phyloP scores from a whole-genome alignment of 768 basidiomycete species.

The Tylopilus vinaceipallidus region DNA sequence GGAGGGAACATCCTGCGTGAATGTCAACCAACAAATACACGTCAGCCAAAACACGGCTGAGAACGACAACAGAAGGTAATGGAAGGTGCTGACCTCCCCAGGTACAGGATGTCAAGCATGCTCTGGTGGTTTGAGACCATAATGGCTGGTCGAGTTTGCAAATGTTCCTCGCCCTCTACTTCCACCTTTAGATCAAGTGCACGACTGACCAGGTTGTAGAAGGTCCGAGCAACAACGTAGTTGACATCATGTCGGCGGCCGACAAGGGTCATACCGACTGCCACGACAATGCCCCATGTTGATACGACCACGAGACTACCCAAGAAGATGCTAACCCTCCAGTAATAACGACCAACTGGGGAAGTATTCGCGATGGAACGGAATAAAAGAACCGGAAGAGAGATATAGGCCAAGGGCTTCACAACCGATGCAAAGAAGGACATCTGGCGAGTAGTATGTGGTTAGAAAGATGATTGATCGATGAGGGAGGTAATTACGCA shows the following conservation, averaged over 20 bases:
- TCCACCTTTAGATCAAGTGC: constrained; percentile 66
- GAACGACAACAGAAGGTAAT: constrained; percentile 13
- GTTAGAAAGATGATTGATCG: constrained; percentile 12
- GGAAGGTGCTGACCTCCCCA: constrained; percentile 62
- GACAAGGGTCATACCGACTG: constrained; percentile 60
- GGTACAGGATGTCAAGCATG: constrained; percentile 81
- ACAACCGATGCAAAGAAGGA: constrained; percentile 57
- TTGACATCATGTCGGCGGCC: constrained; percentile 81
- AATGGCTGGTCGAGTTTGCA: constrained; percentile 69
- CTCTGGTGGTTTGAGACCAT: constrained; percentile 92
- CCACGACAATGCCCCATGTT: constrained; percentile 67
- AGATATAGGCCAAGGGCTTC: constrained; percentile 74
- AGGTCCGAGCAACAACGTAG: constrained; percentile 76
- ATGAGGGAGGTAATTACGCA: constrained; percentile 15
- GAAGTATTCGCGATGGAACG: constrained; percentile 57
- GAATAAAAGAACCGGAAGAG: constrained; percentile 66
- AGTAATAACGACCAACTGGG: constrained; percentile 65
- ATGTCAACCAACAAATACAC: constrained; percentile 3
- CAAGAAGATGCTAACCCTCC: constrained; percentile 69
- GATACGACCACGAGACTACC: constrained; percentile 69
- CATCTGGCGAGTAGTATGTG: constrained; percentile 42
- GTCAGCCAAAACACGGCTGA: constrained; percentile 5
- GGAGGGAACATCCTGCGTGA: constrained; percentile 73
- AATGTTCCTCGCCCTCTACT: constrained; percentile 84
- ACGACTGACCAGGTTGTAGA: constrained; percentile 67